These are phyloP conservation scores for Plasmodium vinckei DNA, from an alignment of 169 alveolate species.

Conservation along the genomic window DNA sequence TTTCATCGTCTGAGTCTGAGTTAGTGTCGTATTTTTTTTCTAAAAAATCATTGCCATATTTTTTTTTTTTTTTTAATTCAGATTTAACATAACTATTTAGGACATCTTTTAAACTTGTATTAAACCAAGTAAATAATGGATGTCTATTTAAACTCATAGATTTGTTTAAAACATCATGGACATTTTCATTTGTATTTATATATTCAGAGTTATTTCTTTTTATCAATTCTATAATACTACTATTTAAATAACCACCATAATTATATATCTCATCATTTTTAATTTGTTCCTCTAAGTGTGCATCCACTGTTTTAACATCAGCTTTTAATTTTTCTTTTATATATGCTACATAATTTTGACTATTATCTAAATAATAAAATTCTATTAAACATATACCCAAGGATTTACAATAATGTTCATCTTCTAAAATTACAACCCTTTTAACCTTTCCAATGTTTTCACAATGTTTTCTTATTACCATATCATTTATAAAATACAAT, in stretches of 20 bases:
- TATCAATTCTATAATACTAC: conserved; percentile 30
- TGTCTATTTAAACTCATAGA: conserved; percentile 50
- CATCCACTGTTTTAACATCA: conserved; percentile 29
- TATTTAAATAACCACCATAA: conserved; percentile 72
- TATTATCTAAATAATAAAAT: conserved; percentile 45
- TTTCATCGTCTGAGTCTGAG: conserved; percentile 62
- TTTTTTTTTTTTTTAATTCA: conserved; percentile 61
- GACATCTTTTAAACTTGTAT: conserved; percentile 63
- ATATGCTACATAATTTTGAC: conserved; percentile 53
- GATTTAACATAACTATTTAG: conserved; percentile 56
- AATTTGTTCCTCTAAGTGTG: conserved; percentile 48
- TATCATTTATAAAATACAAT: conserved; percentile 61
- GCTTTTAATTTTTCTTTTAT: conserved; percentile 63
- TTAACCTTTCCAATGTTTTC: conserved; percentile 70
- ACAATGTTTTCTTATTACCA: conserved; percentile 37
- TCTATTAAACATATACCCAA: conserved; percentile 66
- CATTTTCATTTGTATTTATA: conserved; percentile 26
- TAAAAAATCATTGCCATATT: conserved; percentile 24
- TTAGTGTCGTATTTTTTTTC: conserved; percentile 35
- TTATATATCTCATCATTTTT: conserved; percentile 63
- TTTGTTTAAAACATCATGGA: conserved; percentile 47
- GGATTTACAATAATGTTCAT: conserved; percentile 55
- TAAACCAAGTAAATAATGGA: conserved; percentile 64
- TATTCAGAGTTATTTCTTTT: conserved; percentile 37
- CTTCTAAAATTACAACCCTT: conserved; percentile 72